Evolutionary conservation across 768 basidiomycete species (phyloP), one percentile per base, ranked within the genome.

Genomic region (Xerocomus brunneocitrinus): DNA sequence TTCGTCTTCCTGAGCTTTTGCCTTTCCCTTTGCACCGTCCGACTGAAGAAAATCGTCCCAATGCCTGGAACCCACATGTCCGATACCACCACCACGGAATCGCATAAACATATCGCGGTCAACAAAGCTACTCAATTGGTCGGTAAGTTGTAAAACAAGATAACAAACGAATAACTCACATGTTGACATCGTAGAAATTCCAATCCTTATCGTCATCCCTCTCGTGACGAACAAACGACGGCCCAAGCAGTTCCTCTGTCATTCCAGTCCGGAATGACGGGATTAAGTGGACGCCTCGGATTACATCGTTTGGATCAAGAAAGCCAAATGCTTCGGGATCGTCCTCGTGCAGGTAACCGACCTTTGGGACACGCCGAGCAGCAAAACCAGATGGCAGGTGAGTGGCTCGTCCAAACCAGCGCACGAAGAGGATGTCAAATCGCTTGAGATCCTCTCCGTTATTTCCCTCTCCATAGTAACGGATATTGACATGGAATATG

Each of bases 141-240:
- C 27, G 5, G 27, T 27, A 27, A 27, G 19, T 19, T 19, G 19
- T 19, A 19, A 27, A 27, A 27, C 27, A 6, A 27, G 27, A 6
- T 27, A 27, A 27, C 27, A 27, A 3, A 27, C 27, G 27, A 12
- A 39, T 25, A 6, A 58, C 63, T 34, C 31, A 75, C 71, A 69
- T 63, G 34, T 66, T 68, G 1, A 75, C 62, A 57, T 71, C 71
- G 44, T 59, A 70, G 22, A 56, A 60, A 1, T 42, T 39, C 62
- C 64, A 75, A 25, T 75, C 72, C 7, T 41, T n/a, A 22, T 22
- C 4, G 4, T 9, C 40, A 7, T 41, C 22, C 8, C 19, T 41
- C 4, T 41, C 22, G 8, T 24, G 9, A 4, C 19, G 40, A 2
- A 13, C 27, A 14, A 28, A 16, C 3, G 14, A 44, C 8, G 27